A percentile compares a stretch with the other conserved stretches of the same genome.
These are phyloP conservation scores for Oryza nivara DNA, from an alignment of 176 grass and related monocot genomes.

Conservation along the genomic window DNA sequence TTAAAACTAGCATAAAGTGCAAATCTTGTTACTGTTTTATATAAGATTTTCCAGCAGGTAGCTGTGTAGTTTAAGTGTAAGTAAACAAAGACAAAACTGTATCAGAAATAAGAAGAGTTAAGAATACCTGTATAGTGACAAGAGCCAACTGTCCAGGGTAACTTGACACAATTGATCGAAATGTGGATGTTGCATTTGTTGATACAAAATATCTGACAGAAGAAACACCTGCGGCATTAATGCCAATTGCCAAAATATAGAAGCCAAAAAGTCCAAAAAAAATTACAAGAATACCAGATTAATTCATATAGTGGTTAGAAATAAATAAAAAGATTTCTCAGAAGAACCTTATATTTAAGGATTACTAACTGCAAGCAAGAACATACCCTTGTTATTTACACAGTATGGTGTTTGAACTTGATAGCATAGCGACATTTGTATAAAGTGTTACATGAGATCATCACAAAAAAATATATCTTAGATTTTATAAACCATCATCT, in stretches of 20 bases:
- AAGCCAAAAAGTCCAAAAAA: constrained; percentile 12
- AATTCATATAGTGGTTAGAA: background rate
- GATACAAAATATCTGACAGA: constrained; percentile 79
- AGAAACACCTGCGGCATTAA: constrained; percentile 13
- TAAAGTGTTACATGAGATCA: constrained; percentile 15
- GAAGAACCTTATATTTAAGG: background rate
- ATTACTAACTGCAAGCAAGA: constrained; percentile 11
- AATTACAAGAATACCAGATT: constrained; percentile 4
- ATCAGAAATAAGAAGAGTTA: constrained; percentile 28
- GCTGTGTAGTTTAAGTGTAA: background rate
- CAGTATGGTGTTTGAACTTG: background rate
- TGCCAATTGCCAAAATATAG: constrained; percentile 40
- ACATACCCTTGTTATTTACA: background rate
- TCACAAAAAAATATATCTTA: background rate
- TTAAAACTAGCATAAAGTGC: background rate
- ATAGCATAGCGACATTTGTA: background rate
- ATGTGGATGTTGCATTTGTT: constrained; percentile 90
- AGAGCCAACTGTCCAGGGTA: constrained; percentile 75
- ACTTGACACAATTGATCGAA: constrained; percentile 84
- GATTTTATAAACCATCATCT: constrained; percentile 12
- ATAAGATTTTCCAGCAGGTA: background rate
- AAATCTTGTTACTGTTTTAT: background rate
- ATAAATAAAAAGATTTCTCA: background rate
- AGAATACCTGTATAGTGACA: constrained; percentile 77
- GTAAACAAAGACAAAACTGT: background rate